Percentiles rank a stretch among this genome's conserved stretches.
Conservation (phyloP, 139 green algal genomes). For the Picochlorum sp. region DNA sequence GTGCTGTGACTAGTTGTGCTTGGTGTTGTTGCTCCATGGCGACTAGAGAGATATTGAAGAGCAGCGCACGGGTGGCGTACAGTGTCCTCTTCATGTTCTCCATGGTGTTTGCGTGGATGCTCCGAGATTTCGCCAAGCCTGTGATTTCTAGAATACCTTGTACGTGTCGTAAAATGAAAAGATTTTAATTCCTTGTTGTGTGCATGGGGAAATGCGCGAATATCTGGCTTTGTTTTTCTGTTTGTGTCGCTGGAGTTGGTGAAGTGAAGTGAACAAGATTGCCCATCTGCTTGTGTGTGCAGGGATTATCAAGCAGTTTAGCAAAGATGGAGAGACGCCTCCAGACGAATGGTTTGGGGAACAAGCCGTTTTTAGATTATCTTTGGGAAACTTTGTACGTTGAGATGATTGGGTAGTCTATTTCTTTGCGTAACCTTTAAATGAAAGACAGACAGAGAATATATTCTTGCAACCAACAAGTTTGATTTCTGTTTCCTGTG, state of each 20-base stretch:
- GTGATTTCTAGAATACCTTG: conserved; percentile 92
- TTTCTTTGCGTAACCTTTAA: neutral
- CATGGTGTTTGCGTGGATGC: conserved; percentile 73
- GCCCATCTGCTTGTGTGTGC: neutral
- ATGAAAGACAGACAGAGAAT: neutral
- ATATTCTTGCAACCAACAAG: neutral
- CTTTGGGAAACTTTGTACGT: conserved; percentile 87
- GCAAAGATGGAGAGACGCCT: neutral
- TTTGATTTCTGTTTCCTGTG: neutral
- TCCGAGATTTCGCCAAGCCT: conserved; percentile 85
- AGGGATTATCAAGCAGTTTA: conserved; percentile 48
- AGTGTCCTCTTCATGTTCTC: conserved; percentile 77
- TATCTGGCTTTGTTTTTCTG: neutral
- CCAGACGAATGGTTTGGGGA: conserved; percentile 80
- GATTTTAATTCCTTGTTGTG: neutral
- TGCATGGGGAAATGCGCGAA: neutral
- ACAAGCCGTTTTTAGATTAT: conserved; percentile 92
- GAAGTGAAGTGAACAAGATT: neutral
- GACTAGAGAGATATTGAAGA: conserved; percentile 39
- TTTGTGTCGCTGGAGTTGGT: neutral
- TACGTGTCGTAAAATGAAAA: too few species aligned
- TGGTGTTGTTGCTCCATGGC: conserved; percentile 41
- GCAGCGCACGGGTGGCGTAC: conserved; percentile 60
- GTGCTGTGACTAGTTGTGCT: conserved; percentile 34
- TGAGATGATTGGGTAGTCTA: conserved; percentile 4